These are phyloP conservation scores for Carallia pectinifolia DNA, from an alignment of 345 rosid genomes.

Conservation along the genomic window DNA sequence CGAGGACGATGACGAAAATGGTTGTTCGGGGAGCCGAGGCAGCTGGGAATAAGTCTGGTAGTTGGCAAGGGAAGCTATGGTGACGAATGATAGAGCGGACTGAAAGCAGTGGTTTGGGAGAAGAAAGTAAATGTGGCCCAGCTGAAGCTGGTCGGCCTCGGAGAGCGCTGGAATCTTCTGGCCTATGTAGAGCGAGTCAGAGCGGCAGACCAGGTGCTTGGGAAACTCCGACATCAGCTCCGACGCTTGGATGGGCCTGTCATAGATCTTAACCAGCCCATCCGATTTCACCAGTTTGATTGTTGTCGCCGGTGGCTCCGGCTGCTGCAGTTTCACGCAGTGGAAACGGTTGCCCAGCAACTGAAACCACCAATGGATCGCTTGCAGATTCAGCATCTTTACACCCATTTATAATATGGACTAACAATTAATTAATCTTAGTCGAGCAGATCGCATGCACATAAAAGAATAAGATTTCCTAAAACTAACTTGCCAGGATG, in stretches of 20 bases:
- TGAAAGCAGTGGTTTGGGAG: constrained; percentile 72
- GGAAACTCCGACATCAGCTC: constrained; percentile 64
- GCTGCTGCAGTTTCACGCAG: constrained; percentile 29
- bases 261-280: constrained; percentile 58
- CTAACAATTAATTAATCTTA: no score
- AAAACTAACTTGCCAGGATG: no score
- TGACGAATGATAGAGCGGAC: constrained; percentile 59
- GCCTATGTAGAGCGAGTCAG: constrained; percentile 77
- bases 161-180: constrained; percentile 71
- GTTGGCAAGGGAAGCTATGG: constrained; percentile 49
- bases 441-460: no score
- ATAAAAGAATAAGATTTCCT: no score
- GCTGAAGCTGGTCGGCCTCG: constrained; percentile 60
- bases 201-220: constrained; percentile 74
- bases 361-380: constrained; percentile 32
- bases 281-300: constrained; percentile 67
- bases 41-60: neutral
- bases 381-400: constrained; percentile 27
- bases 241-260: constrained; percentile 52
- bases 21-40: constrained; percentile 1
- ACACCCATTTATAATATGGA: constrained; percentile 18
- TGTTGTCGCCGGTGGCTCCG: constrained; percentile 9
- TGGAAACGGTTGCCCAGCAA: constrained; percentile 35
- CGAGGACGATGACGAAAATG: constrained; percentile 5
- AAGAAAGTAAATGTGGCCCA: constrained; percentile 74